Conservation (phyloP, 176 grass and related monocot genomes). For the Melocanna baccifera region DNA sequence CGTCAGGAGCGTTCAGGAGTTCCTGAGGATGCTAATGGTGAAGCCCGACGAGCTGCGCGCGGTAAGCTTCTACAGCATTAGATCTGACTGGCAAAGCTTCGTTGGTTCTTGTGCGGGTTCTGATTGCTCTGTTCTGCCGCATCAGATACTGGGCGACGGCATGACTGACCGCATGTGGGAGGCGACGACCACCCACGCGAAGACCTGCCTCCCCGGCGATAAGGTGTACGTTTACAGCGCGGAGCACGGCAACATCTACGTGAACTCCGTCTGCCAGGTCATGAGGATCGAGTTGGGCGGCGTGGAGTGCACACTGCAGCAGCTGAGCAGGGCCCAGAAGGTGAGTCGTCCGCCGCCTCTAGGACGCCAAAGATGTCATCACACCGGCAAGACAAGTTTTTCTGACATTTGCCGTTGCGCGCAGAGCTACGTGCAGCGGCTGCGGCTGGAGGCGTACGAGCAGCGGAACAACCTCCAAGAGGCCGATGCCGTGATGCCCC, state of each 20-base stretch:
- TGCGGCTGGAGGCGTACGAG: conserved; percentile 45
- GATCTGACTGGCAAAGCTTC: background rate
- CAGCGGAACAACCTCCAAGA: conserved; percentile 40
- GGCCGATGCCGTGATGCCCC: conserved; percentile 7
- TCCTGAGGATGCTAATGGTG: conserved; percentile 41
- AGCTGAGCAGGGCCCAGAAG: conserved; percentile 27
- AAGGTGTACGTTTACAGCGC: conserved; percentile 42
- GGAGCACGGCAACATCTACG: conserved; percentile 27
- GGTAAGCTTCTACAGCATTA: conserved; percentile 14
- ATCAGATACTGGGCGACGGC: conserved; percentile 64
- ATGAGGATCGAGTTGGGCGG: conserved; percentile 12
- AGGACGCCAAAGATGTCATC: background rate
- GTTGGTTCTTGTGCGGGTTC: background rate
- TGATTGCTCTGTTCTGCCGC: conserved; percentile 13
- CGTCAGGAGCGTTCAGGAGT: conserved; percentile 60
- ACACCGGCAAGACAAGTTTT: background rate
- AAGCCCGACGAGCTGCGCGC: conserved; percentile 39
- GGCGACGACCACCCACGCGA: conserved; percentile 47
- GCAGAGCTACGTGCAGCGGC: conserved; percentile 37
- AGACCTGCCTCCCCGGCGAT: conserved; percentile 43
- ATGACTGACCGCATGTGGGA: conserved; percentile 95
- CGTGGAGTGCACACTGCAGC: conserved; percentile 9
- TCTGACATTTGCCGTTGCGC: background rate
- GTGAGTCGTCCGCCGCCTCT: background rate
- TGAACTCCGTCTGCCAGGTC: conserved; percentile 50